phyloP scores from a whole-genome alignment of 352 stramenopile genomes.

The Thalassiosira mediterranea region DNA sequence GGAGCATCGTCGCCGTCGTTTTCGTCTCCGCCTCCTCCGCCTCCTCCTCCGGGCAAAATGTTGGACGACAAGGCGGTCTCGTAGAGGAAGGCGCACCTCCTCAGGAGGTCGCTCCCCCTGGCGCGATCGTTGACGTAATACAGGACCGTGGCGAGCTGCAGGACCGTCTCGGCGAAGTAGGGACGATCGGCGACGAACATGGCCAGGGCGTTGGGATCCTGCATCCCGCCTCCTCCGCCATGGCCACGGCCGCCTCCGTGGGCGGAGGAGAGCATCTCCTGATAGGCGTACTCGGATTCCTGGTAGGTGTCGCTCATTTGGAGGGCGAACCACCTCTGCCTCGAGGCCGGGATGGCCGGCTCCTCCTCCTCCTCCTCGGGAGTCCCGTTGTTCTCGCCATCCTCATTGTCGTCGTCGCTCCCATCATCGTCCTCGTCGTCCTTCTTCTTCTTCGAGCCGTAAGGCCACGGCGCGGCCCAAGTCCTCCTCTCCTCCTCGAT shows the following conservation, averaged over 20 bases:
- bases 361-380: constrained; percentile 6
- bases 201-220: constrained; percentile 72
- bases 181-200: constrained; percentile 79
- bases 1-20: neutral
- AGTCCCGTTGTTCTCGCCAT: neutral
- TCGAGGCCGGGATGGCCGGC: constrained; percentile 4
- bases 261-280: constrained; percentile 30
- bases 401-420: neutral
- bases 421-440: constrained; percentile 12
- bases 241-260: too few species aligned
- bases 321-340: constrained; percentile 65
- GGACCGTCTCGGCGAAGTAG: constrained; percentile 64
- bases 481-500: constrained; percentile 1
- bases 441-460: constrained; percentile 34
- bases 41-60: constrained; percentile 52
- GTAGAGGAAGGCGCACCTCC: constrained; percentile 66
- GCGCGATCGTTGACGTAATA: constrained; percentile 72
- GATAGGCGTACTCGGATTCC: constrained; percentile 35
- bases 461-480: constrained; percentile 66
- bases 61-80: constrained; percentile 57
- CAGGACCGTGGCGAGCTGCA: constrained; percentile 70
- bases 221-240: constrained; percentile 28
- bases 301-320: constrained; percentile 64
- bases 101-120: constrained; percentile 60
- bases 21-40: neutral